Evolutionary conservation across 805 yeast species (phyloP), one percentile per base, ranked within the genome.

Genomic region (Phaffomyces opuntiae): DNA sequence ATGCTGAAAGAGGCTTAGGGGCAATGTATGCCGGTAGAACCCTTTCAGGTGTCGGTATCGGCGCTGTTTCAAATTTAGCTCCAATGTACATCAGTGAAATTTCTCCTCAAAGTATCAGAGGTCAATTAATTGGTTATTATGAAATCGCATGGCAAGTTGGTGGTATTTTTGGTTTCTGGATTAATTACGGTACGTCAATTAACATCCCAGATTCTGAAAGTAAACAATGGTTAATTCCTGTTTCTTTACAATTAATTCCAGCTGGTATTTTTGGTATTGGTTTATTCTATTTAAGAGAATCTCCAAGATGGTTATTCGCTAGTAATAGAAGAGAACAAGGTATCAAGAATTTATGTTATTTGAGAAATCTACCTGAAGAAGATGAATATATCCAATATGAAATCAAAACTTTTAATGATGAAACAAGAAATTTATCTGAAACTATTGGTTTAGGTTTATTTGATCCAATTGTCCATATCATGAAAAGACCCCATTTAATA

Each of bases 11-110:
- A 3, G 73, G 72, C 1, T 62, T 74, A 34, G 73, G 69, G 5
- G 68, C 70, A 56, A 46, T 75, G 52, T 73, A 75, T 49, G 74
- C 76, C 4, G 82, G 83, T 11, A 66, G 83, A 50, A 72, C 73
- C n/a, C 49, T 64, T 25, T 56, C 68, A 7, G 71, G 83, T 4
- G 38, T 77, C 5, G 80, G 80, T 16, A 73, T 75, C 38, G 83
- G 83, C 12, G 72, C 73, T 5, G 66, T 75, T 38, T 67, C 80
- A 2, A 69, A 69, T 53, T 60, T 75, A 46, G 77, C 76, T 2
- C 79, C 80, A 6, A 66, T 73, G 45, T 74, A 72, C 49, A 63
- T 73, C 9, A 64, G 73, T 6, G 78, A 74, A 72, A 49, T 67
- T 64, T 31, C 63, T 67, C 78, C 78, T 2, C 66, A 75, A 4